These are phyloP conservation scores for Beauveria sp. DNA, from an alignment of 2,329 filamentous ascomycete species.

Conservation along the genomic window DNA sequence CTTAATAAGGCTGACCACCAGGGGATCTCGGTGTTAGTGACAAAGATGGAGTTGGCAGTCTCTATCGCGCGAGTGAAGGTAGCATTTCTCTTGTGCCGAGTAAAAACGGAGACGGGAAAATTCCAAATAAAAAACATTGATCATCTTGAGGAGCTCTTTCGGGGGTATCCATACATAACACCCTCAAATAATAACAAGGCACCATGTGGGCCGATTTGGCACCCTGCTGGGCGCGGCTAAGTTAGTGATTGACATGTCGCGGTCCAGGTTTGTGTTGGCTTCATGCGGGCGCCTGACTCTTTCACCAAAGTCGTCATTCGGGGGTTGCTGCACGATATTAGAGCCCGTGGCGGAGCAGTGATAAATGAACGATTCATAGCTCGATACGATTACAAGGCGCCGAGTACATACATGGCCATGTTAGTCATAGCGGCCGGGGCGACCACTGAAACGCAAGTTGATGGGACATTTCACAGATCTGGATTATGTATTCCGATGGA, in stretches of 20 bases:
- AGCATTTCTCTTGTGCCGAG: too few relatives aligned
- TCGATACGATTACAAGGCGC: not conserved
- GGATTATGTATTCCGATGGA: not conserved
- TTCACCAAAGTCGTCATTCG: not conserved
- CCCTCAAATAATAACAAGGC: not conserved
- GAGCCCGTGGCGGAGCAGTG: too few relatives aligned
- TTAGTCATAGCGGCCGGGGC: not conserved
- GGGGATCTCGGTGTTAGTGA: too few relatives aligned
- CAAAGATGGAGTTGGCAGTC: not conserved
- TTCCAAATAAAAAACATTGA: not conserved
- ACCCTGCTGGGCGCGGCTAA: conserved; percentile 4
- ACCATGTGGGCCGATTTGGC: not conserved
- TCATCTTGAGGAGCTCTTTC: not conserved
- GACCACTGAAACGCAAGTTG: not conserved
- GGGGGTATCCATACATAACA: not conserved
- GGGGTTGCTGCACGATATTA: not conserved
- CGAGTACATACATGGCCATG: not conserved
- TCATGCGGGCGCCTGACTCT: conserved; percentile 8
- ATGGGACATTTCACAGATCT: too few relatives aligned
- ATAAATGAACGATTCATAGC: not conserved
- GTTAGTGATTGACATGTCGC: not conserved
- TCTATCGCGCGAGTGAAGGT: too few relatives aligned
- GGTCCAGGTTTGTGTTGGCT: conserved; percentile 1
- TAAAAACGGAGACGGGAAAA: not conserved
- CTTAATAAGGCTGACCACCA: too few relatives aligned